Evolutionary conservation across 148 eudicot genomes (phyloP).

Genomic region (Chenopodium quinoa): DNA sequence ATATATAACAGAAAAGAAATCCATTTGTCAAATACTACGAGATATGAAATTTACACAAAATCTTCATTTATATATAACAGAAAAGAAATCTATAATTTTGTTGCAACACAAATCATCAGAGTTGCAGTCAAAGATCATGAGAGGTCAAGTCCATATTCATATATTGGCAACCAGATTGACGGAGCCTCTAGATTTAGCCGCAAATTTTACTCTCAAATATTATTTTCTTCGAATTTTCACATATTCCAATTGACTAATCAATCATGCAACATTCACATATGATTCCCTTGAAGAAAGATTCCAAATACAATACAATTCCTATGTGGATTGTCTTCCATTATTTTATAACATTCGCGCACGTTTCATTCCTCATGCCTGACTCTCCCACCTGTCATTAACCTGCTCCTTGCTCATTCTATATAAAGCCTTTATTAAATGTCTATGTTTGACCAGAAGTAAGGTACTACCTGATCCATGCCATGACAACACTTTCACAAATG

Average conservation of each 20-base stretch:
- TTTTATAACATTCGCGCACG: constrained; percentile 5
- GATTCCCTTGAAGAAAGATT: constrained; percentile 2
- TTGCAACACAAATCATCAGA: no score
- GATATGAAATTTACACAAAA: neutral
- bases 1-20: no score
- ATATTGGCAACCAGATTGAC: neutral
- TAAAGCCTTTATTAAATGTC: neutral
- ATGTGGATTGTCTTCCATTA: constrained; percentile 8
- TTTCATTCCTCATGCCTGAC: constrained; percentile 1
- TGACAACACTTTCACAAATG: neutral
- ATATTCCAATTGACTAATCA: neutral
- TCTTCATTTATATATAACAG: no score
- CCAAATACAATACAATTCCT: neutral
- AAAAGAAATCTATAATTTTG: neutral
- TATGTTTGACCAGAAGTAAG: neutral
- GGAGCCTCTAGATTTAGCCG: neutral
- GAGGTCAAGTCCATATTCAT: neutral
- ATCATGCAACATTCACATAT: neutral
- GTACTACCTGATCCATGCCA: neutral
- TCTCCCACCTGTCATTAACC: constrained; percentile 15
- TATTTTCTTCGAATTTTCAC: constrained; percentile 2
- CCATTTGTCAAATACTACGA: neutral
- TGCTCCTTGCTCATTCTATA: constrained; percentile 2
- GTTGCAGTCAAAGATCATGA: neutral
- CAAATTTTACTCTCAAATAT: neutral